Conservation (phyloP, 352 stramenopile species). For the Phytophthora cajani region DNA sequence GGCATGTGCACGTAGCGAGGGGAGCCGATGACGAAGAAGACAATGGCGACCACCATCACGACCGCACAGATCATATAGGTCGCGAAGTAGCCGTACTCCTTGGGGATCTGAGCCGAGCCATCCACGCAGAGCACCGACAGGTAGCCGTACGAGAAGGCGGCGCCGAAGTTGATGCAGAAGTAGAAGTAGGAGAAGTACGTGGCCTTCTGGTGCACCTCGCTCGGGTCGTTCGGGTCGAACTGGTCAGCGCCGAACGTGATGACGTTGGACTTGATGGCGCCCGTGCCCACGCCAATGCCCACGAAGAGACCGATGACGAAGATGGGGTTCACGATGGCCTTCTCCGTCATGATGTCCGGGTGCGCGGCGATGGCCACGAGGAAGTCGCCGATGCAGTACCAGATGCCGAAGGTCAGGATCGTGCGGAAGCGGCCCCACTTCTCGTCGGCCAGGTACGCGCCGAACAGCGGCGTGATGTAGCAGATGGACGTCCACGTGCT, state of each 20-base stretch:
- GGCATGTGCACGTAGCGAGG: slow-evolving; percentile 57
- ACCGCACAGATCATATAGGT: slow-evolving; percentile 19
- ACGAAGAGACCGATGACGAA: slow-evolving; percentile 67
- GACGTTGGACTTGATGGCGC: slow-evolving; percentile 25
- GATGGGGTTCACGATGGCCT: slow-evolving; percentile 50
- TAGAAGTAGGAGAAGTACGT: slow-evolving; percentile 88
- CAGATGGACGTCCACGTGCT: slow-evolving; percentile 36
- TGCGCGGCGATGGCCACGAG: slow-evolving; percentile 63
- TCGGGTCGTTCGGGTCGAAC: slow-evolving; percentile 40
- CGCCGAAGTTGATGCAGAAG: slow-evolving; percentile 47
- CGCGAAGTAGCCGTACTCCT: slow-evolving; percentile 16
- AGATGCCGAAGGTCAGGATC: slow-evolving; percentile 65
- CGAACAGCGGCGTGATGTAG: slow-evolving; percentile 35
- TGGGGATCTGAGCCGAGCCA: slow-evolving; percentile 15
- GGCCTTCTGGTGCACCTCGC: slow-evolving; percentile 53
- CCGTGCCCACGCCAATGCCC: slow-evolving; percentile 19
- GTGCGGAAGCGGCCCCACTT: slow-evolving; percentile 67
- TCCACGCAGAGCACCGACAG: slow-evolving; percentile 18
- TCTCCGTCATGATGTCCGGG: slow-evolving; percentile 53
- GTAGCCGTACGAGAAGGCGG: slow-evolving; percentile 23
- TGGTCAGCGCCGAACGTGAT: slow-evolving; percentile 24
- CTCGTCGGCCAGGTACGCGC: slow-evolving; percentile 45
- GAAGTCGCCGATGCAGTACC: slow-evolving; percentile 71
- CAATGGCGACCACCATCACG: slow-evolving; percentile 17
- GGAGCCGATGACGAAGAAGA: slow-evolving; percentile 44